These are phyloP conservation scores for Fusarium fujikuroi DNA, from an alignment of 2,329 filamentous ascomycete genomes.

Conservation along the genomic window DNA sequence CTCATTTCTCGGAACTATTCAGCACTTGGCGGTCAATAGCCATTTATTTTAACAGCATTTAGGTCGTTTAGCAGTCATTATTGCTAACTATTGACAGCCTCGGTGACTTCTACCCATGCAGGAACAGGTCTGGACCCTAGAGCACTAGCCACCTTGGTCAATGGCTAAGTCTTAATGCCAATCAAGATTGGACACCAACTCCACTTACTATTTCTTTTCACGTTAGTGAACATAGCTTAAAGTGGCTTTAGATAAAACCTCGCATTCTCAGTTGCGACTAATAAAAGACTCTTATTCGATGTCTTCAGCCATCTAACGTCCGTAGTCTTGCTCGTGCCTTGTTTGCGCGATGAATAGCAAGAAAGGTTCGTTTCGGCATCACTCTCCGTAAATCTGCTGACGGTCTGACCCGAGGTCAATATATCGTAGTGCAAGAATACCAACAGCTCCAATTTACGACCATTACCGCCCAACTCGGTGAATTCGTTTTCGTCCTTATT, in stretches of 20 bases:
- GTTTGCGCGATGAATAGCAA: fast-evolving
- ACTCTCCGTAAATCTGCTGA: fast-evolving
- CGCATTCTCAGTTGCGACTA: background rate
- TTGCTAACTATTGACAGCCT: slow-evolving; percentile 5
- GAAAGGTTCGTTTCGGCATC: fast-evolving
- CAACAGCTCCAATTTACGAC: background rate
- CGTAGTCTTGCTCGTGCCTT: fast-evolving
- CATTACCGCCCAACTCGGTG: fast-evolving
- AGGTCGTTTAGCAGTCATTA: background rate
- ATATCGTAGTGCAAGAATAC: background rate
- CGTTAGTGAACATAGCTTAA: background rate
- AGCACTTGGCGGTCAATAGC: background rate
- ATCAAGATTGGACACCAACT: background rate
- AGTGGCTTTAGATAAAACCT: background rate
- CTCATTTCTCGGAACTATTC: background rate
- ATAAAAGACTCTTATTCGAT: background rate
- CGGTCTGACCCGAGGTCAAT: background rate
- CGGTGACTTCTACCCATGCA: background rate
- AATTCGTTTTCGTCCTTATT: fast-evolving
- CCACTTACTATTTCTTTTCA: background rate
- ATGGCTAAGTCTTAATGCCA: fast-evolving
- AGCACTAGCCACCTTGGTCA: background rate
- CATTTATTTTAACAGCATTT: background rate
- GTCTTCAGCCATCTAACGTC: background rate
- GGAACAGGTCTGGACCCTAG: background rate